Evolutionary conservation across 768 basidiomycete genomes (phyloP).

Genomic region (Boletales sp.): DNA sequence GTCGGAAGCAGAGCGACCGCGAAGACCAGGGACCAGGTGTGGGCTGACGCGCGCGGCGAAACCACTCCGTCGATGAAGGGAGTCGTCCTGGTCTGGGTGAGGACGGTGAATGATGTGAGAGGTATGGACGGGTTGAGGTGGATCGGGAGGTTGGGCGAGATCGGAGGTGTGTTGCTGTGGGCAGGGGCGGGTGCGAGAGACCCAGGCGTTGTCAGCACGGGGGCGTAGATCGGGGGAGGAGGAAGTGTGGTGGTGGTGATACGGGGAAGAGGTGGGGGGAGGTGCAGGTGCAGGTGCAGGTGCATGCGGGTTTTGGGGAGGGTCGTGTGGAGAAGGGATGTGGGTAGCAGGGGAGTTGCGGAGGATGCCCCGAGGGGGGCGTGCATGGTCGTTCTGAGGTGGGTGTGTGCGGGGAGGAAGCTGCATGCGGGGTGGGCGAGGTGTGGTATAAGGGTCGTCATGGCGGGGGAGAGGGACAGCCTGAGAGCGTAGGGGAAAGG

Average conservation of each 20-base stretch:
- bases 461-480: conserved; percentile 1
- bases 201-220: conserved; percentile 18
- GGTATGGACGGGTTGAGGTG: conserved; percentile 2
- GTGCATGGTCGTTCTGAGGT: conserved; percentile 4
- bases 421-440: conserved; percentile 2
- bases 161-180: conserved; percentile 10
- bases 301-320: background rate
- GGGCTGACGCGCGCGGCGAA: conserved; percentile 12
- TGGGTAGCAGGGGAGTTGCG: conserved; percentile 6
- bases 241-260: conserved; percentile 16
- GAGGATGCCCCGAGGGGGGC: conserved; percentile 16
- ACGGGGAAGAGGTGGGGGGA: conserved; percentile 6
- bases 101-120: conserved; percentile 13
- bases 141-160: background rate
- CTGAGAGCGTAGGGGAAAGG: conserved; percentile 21
- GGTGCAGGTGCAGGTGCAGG: too few species aligned
- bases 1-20: conserved; percentile 22
- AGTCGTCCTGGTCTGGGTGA: conserved; percentile 10
- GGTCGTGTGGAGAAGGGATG: conserved; percentile 1
- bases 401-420: conserved; percentile 1
- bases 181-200: conserved; percentile 19
- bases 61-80: conserved; percentile 8
- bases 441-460: conserved; percentile 5
- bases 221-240: conserved; percentile 23
- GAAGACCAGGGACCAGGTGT: conserved; percentile 9